Evolutionary conservation across 83 land plant genomes (phyloP).

Genomic region (Larix sibirica): DNA sequence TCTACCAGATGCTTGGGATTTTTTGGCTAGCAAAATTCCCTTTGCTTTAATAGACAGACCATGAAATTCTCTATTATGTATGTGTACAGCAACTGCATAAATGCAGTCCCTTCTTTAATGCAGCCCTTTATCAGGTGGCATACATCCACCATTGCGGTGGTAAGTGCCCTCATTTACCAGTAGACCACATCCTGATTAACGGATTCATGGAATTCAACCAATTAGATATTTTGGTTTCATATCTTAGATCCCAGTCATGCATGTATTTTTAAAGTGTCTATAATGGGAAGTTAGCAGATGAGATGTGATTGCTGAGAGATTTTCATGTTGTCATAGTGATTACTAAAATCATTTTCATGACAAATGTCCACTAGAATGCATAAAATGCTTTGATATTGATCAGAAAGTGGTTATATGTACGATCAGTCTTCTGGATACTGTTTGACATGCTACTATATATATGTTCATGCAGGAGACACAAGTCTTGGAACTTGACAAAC

Average conservation of each 20-base stretch:
- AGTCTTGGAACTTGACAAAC: background rate
- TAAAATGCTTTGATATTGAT: slow-evolving; percentile 3
- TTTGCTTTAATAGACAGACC: too few species aligned
- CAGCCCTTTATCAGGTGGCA: too few species aligned
- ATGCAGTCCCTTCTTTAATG: too few species aligned
- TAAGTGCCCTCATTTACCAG: too few species aligned
- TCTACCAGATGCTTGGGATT: background rate
- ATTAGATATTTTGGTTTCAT: background rate
- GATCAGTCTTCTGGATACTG: slow-evolving; percentile 2
- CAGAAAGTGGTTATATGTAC: background rate
- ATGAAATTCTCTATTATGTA: too few species aligned
- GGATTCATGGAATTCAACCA: background rate
- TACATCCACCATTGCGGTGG: too few species aligned
- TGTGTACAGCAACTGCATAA: too few species aligned
- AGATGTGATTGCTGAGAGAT: background rate
- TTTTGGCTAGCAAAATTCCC: too few species aligned
- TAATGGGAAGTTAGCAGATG: background rate
- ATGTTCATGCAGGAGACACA: slow-evolving; percentile 4
- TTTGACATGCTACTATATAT: background rate
- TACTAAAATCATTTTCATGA: background rate
- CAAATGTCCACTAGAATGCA: background rate
- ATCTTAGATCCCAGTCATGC: too few species aligned
- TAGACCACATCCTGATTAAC: too few species aligned
- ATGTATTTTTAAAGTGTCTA: background rate
- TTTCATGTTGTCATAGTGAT: background rate